A percentile compares a stretch with the other conserved stretches of the same genome.
phyloP scores from a whole-genome alignment of 371 early-diverging fungal species.

The Rhizopus stolonifer region DNA sequence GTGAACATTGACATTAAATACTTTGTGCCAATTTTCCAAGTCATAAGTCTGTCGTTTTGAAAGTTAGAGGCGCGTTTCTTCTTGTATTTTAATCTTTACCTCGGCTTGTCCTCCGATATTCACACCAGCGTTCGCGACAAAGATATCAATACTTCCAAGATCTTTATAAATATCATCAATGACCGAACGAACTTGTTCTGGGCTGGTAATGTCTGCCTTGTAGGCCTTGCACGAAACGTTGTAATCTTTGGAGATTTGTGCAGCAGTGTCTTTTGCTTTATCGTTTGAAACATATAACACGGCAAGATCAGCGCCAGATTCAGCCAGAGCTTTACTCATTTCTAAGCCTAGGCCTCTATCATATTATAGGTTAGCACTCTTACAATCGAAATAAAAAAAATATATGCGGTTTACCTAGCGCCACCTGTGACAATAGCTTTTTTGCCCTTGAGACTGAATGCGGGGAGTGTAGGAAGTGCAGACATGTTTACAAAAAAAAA shows the following conservation, averaged over 20 bases:
- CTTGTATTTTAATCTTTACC: slow-evolving; percentile 15
- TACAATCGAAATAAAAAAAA: too few species aligned
- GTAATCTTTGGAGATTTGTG: slow-evolving; percentile 32
- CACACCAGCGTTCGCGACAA: slow-evolving; percentile 52
- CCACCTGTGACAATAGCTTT: slow-evolving; percentile 48
- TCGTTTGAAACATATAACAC: slow-evolving; percentile 48
- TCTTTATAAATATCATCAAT: slow-evolving; percentile 42
- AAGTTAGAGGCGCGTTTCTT: not conserved
- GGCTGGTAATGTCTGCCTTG: slow-evolving; percentile 36
- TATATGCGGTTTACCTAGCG: slow-evolving; percentile 26
- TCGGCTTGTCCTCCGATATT: slow-evolving; percentile 34
- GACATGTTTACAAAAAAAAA: not conserved
- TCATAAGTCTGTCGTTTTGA: slow-evolving; percentile 26
- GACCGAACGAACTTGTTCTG: slow-evolving; percentile 24
- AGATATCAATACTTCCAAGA: slow-evolving; percentile 42
- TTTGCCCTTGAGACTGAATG: slow-evolving; percentile 46
- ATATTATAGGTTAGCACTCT: too few species aligned
- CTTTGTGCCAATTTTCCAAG: slow-evolving; percentile 34
- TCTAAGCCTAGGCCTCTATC: slow-evolving; percentile 44
- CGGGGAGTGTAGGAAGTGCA: slow-evolving; percentile 29
- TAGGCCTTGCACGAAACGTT: slow-evolving; percentile 42
- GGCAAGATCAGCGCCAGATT: slow-evolving; percentile 48
- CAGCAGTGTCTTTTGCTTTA: slow-evolving; percentile 36
- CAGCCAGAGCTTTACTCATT: slow-evolving; percentile 45
- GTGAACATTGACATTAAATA: slow-evolving; percentile 49